phyloP scores from a whole-genome alignment of 2,329 filamentous ascomycete genomes.

The Exophiala xenobiotica region DNA sequence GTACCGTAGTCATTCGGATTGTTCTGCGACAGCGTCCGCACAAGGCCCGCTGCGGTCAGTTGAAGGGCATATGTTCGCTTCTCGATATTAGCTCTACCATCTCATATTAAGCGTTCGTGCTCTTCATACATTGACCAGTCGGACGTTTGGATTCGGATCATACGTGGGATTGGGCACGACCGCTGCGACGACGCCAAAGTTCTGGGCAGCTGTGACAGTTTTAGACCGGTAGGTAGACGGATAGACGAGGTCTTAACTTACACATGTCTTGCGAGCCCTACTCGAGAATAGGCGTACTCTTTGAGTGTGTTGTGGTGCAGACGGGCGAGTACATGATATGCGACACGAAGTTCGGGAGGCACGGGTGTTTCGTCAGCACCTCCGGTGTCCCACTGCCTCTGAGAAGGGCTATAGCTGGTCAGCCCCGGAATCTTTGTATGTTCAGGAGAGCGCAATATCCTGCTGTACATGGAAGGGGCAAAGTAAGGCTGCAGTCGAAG shows the following conservation, averaged over 20 bases:
- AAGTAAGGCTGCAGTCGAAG: too few relatives aligned
- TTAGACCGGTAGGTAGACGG: constrained; percentile 6
- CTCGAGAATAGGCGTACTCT: not conserved
- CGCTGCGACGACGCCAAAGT: constrained; percentile 26
- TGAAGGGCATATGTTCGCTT: constrained; percentile 32
- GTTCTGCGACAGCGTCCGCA: constrained; percentile 74
- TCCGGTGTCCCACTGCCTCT: not conserved
- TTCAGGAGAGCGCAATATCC: not conserved
- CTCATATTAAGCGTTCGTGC: not conserved
- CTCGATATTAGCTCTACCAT: constrained; percentile 3
- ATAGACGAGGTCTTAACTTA: constrained; percentile 8
- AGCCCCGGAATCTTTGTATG: not conserved
- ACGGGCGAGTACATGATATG: constrained; percentile 12
- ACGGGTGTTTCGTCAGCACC: constrained; percentile 1
- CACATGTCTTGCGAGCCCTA: constrained; percentile 13
- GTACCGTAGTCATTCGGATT: constrained; percentile 61
- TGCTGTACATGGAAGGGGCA: too few relatives aligned
- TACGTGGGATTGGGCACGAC: constrained; percentile 27
- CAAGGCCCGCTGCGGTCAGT: constrained; percentile 49
- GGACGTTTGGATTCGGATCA: constrained; percentile 33
- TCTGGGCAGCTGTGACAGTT: constrained; percentile 22
- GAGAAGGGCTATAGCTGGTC: not conserved
- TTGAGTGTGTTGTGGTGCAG: constrained; percentile 4
- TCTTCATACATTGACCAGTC: constrained; percentile 38
- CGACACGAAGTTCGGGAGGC: not conserved